Percentiles rank a stretch among this genome's conserved stretches.
Conservation (phyloP, 495 filamentous ascomycete genomes). For the Rhypophila decipiens region DNA sequence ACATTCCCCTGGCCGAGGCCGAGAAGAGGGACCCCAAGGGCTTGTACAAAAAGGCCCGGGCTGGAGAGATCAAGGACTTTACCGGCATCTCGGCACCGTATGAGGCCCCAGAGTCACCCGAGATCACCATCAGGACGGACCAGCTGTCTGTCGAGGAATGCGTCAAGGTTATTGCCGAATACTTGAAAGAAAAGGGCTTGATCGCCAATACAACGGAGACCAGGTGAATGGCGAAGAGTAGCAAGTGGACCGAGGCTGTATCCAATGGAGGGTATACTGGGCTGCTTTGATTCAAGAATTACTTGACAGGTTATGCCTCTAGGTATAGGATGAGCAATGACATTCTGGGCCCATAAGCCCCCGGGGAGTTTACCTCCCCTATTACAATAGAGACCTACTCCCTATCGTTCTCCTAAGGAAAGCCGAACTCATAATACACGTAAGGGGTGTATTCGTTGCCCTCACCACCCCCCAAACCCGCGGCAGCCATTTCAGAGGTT, state of each 20-base stretch:
- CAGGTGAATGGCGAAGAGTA: conserved; percentile 5
- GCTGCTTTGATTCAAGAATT: background rate
- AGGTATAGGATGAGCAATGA: too few species aligned
- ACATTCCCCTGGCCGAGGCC: conserved; percentile 82
- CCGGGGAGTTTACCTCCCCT: too few species aligned
- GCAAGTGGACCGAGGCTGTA: too few species aligned
- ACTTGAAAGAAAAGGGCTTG: conserved; percentile 54
- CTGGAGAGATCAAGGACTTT: conserved; percentile 92
- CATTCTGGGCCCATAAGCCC: too few species aligned
- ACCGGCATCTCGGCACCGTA: conserved; percentile 92
- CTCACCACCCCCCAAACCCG: conserved; percentile 53
- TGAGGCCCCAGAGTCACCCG: conserved; percentile 78
- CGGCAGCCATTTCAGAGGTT: conserved; percentile 72
- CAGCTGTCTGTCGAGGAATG: conserved; percentile 77
- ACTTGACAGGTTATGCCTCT: too few species aligned
- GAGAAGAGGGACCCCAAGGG: conserved; percentile 96
- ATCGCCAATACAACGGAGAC: conserved; percentile 30
- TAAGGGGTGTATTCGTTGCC: conserved; percentile 87
- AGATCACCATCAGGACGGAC: conserved; percentile 76
- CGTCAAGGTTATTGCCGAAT: conserved; percentile 73
- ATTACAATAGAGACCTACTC: too few species aligned
- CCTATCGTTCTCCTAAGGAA: too few species aligned
- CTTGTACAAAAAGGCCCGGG: conserved; percentile 91
- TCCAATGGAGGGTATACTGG: background rate
- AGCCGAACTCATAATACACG: conserved; percentile 94